These are phyloP conservation scores for Ustilago tritici DNA, from an alignment of 1,284 basidiomycete species.

Conservation along the genomic window DNA sequence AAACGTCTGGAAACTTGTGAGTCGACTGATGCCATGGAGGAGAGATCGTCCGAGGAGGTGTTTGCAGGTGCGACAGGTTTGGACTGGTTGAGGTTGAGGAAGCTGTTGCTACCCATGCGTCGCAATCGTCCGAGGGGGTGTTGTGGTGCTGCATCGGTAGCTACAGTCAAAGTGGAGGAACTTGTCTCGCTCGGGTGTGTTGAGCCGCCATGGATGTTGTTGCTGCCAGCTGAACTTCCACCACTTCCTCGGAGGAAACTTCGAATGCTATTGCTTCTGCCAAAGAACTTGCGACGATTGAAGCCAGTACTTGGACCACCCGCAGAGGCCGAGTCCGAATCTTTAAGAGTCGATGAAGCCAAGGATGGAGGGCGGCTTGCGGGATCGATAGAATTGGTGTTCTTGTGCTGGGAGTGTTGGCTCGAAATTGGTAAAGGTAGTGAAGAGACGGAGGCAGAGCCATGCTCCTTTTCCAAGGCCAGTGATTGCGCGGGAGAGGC, in stretches of 20 bases:
- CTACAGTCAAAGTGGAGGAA: neutral
- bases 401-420: neutral
- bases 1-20: constrained; percentile 36
- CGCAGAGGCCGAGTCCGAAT: neutral
- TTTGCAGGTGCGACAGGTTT: constrained; percentile 14
- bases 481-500: constrained; percentile 7
- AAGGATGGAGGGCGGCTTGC: neutral
- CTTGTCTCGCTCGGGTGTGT: neutral
- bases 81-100: constrained; percentile 38
- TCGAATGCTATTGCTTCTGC: constrained; percentile 49
- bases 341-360: neutral
- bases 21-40: constrained; percentile 21
- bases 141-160: neutral
- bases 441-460: constrained; percentile 8
- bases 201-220: neutral
- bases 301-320: constrained; percentile 10
- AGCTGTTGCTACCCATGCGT: constrained; percentile 49
- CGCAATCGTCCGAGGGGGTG: constrained; percentile 36
- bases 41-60: constrained; percentile 33
- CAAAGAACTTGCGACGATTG: constrained; percentile 52
- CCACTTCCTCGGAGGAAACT: constrained; percentile 24
- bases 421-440: constrained; percentile 5
- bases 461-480: neutral
- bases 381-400: neutral
- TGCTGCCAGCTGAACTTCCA: constrained; percentile 4